Percentiles rank a stretch among this genome's conserved stretches.
These are phyloP conservation scores for Cymbidium sinense DNA, from an alignment of 106 monocot species.

Conservation along the genomic window DNA sequence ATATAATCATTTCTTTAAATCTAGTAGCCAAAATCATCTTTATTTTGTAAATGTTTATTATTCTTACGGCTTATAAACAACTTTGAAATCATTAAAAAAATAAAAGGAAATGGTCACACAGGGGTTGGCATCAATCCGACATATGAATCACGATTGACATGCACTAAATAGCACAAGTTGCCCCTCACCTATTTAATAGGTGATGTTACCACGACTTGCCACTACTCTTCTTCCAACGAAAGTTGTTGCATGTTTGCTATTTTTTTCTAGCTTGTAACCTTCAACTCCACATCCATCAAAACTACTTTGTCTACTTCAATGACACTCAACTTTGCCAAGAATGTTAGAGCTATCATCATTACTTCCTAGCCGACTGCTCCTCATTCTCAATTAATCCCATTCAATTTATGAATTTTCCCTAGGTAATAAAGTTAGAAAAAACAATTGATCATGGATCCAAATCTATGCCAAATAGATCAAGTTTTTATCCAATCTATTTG, in stretches of 20 bases:
- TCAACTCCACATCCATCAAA: background rate
- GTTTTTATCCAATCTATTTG: background rate
- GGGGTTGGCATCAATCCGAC: too few relatives aligned
- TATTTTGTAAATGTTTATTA: too few relatives aligned
- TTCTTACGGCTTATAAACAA: too few relatives aligned
- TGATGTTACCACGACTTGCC: too few relatives aligned
- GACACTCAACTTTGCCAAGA: background rate
- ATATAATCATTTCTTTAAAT: too few relatives aligned
- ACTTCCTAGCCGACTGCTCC: background rate
- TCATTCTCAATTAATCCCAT: too few relatives aligned
- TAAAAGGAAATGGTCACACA: too few relatives aligned
- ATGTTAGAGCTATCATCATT: background rate
- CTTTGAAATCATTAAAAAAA: too few relatives aligned
- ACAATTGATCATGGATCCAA: background rate
- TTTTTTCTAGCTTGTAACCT: background rate
- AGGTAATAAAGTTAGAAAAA: background rate
- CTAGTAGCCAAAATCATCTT: too few relatives aligned
- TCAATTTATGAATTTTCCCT: background rate
- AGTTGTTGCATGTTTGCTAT: background rate
- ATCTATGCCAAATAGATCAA: background rate
- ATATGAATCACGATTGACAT: too few relatives aligned
- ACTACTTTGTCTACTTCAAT: background rate
- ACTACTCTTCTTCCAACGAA: background rate
- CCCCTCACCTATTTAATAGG: background rate
- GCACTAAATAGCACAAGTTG: too few relatives aligned